Percentiles rank a stretch among this genome's conserved stretches.
Conservation (phyloP, 116 monocot genomes). For the Trichopus zeylanicus region DNA sequence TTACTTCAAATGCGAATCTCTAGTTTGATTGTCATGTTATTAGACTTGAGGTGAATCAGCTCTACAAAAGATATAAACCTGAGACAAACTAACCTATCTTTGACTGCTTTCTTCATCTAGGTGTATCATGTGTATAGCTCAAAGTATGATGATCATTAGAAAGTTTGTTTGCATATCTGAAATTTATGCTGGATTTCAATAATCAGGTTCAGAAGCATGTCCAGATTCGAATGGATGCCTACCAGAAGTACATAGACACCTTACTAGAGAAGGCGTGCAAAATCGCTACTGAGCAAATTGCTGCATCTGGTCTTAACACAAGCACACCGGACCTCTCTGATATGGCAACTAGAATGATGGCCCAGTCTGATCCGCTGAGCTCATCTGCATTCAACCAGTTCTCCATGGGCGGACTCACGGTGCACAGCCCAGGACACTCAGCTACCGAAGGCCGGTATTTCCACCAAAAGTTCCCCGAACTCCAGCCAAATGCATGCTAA, state of each 20-base stretch:
- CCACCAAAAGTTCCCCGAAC: slow-evolving; percentile 17
- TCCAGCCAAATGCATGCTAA: slow-evolving; percentile 16
- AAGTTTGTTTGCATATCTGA: background rate
- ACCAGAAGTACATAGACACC: slow-evolving; percentile 44
- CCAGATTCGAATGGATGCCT: slow-evolving; percentile 47
- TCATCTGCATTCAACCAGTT: slow-evolving; percentile 28
- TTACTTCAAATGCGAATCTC: too few relatives aligned
- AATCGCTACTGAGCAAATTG: slow-evolving; percentile 54
- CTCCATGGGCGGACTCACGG: slow-evolving; percentile 17
- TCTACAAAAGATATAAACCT: too few relatives aligned
- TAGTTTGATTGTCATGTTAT: too few relatives aligned
- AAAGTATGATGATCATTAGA: too few relatives aligned
- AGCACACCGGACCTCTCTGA: slow-evolving; percentile 24
- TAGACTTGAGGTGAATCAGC: too few relatives aligned
- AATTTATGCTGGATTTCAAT: background rate
- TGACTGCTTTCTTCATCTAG: too few relatives aligned
- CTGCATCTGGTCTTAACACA: slow-evolving; percentile 15
- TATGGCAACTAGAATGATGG: slow-evolving; percentile 12
- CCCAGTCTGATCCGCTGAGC: slow-evolving; percentile 24
- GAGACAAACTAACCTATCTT: too few relatives aligned
- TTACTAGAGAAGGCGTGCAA: slow-evolving; percentile 54
- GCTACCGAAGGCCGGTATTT: slow-evolving; percentile 11
- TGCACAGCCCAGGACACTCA: slow-evolving; percentile 22
- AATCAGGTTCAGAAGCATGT: slow-evolving; percentile 66
- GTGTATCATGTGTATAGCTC: too few relatives aligned